Base-by-base conservation (phyloP, 768 basidiomycete genomes). In the Hygrophoropsis aurantiaca region DNA sequence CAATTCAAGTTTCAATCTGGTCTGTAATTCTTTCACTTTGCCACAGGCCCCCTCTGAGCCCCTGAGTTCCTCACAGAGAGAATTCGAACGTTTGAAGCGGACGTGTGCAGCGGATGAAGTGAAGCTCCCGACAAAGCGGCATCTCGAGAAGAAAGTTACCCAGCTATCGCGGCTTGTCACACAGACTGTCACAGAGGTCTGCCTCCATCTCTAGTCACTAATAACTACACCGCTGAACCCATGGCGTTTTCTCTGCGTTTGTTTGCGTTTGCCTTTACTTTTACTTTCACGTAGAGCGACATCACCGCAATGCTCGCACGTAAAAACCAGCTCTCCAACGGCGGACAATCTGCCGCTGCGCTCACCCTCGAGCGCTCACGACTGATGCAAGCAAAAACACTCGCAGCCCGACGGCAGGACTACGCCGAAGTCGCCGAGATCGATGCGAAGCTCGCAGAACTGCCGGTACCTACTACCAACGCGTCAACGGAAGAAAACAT, bases 101-200 rank as follows among this genome's bases (percentile, higher is more conserved):
- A 60, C 67, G 0, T 80, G 73, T 52, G 45, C 67, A 19, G 53
- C 42, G 0, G 87, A 89, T 21, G 76, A 81, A 11, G 64, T 84
- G 26, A 79, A 79, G 44, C 54, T 90, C 15, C 93, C 94, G 0
- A 78, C 82, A 19, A 85, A 81, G 58, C 74, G 79, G 11, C 71
- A 77, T 15, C 56, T 93, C 2, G 79, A 85, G 57, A 80, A 78
- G 61, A 93, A 94, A 67, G 63, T 60, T 2, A 76, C 72, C 3
- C 77, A 87, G 44, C 77, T 94, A 62, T 65, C 67, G 15, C 84
- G 79, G 54, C 62, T 89, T 39, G 54, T 73, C 10, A 74, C 67
- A 2, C 81, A 85, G 58, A 78, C 77, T 2, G 69, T 90, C 69
- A 95, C 94, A 1, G 92, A 95, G 77, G 94, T 92, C 46, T 58